Evolutionary conservation across 2,329 filamentous ascomycete species (phyloP).

Genomic region (Venturia nashicola): DNA sequence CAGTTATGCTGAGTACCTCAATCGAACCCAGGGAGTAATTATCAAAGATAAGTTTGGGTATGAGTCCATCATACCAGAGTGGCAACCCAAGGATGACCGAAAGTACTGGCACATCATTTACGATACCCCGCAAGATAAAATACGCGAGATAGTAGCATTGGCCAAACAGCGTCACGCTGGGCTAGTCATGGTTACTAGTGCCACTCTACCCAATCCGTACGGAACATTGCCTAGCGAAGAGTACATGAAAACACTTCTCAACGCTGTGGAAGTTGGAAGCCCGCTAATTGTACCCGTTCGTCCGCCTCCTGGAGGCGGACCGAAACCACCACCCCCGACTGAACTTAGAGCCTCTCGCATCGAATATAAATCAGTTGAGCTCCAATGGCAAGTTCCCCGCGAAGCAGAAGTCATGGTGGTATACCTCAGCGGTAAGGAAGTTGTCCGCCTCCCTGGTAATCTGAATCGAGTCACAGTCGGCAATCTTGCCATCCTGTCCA

Average conservation of each 20-base stretch:
- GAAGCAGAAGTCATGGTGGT: too few relatives aligned
- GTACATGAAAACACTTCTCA: not conserved
- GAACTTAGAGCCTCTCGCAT: too few relatives aligned
- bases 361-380: too few relatives aligned
- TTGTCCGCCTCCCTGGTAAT: constrained; percentile 1
- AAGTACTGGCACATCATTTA: constrained; percentile 25
- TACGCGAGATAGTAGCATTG: not conserved
- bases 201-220: constrained; percentile 3
- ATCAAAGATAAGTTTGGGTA: constrained; percentile 10
- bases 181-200: not conserved
- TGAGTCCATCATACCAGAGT: constrained; percentile 11
- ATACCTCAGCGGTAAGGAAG: not conserved
- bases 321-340: too few relatives aligned
- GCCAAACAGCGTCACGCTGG: not conserved
- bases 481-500: not conserved
- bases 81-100: constrained; percentile 18
- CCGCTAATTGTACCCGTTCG: not conserved
- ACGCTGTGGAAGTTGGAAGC: not conserved
- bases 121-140: constrained; percentile 14
- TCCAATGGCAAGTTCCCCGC: too few relatives aligned
- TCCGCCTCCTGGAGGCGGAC: not conserved
- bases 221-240: not conserved
- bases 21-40: not conserved
- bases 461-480: not conserved
- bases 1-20: constrained; percentile 17